Conservation (phyloP, 2,329 filamentous ascomycete genomes). For the Nigrospora osmanthi region DNA sequence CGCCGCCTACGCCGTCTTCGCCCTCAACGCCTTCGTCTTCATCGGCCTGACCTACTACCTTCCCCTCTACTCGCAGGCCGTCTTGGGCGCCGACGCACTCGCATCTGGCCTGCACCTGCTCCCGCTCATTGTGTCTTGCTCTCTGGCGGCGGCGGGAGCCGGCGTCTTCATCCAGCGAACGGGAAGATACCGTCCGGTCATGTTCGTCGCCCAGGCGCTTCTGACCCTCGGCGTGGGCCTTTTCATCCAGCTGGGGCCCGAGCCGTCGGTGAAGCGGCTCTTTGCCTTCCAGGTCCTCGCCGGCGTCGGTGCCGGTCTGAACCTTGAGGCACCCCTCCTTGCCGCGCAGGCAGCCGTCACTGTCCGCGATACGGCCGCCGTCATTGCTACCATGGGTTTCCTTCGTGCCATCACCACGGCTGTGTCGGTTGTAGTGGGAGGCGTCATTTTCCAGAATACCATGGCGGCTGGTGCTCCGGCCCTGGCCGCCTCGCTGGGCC, state of each 20-base stretch:
- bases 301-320: constrained; percentile 53
- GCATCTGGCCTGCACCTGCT: constrained; percentile 55
- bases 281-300: constrained; percentile 49
- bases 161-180: constrained; percentile 32
- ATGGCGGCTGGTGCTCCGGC: constrained; percentile 7
- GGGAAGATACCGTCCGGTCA: constrained; percentile 47
- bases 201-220: constrained; percentile 43
- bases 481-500: constrained; percentile 8
- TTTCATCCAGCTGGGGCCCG: constrained; percentile 45
- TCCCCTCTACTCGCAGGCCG: constrained; percentile 66
- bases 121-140: constrained; percentile 47
- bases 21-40: constrained; percentile 48
- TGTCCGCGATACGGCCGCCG: constrained; percentile 52
- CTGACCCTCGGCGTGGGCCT: constrained; percentile 53
- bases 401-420: constrained; percentile 49
- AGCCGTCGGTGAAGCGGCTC: constrained; percentile 37
- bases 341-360: constrained; percentile 56
- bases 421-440: constrained; percentile 51
- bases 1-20: constrained; percentile 41
- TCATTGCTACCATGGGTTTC: constrained; percentile 55
- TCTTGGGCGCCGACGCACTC: constrained; percentile 51
- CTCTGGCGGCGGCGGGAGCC: constrained; percentile 29
- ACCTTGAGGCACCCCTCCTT: constrained; percentile 56
- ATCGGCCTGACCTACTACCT: constrained; percentile 63
- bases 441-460: constrained; percentile 34